These are phyloP conservation scores for Botryotinia narcissicola DNA, from an alignment of 2,329 filamentous ascomycete species.

Conservation along the genomic window DNA sequence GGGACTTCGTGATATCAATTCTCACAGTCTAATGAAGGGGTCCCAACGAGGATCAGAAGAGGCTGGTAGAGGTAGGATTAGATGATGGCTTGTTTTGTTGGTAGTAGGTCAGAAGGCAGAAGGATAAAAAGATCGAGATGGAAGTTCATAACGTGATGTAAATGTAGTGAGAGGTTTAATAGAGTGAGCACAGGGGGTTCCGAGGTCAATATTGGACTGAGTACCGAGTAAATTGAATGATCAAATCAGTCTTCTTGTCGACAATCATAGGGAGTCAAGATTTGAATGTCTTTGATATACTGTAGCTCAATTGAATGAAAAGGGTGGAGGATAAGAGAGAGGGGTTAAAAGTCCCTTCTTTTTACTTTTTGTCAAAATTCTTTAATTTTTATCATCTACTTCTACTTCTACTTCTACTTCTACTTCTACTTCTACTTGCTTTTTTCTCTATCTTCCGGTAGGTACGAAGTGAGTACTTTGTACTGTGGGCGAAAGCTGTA, in stretches of 20 bases:
- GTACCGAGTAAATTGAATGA: neutral
- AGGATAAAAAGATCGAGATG: neutral
- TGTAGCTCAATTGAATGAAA: neutral
- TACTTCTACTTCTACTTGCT: neutral
- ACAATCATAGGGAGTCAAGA: neutral
- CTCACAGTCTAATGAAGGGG: neutral
- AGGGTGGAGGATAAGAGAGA: neutral
- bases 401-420: too few relatives aligned
- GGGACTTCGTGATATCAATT: neutral
- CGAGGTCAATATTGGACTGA: neutral
- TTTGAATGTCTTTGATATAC: neutral
- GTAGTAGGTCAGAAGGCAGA: neutral
- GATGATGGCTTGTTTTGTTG: neutral
- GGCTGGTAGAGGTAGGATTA: neutral
- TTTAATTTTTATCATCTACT: neutral
- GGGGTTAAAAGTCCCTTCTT: neutral
- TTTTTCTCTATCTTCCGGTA: neutral
- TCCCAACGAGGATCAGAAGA: neutral
- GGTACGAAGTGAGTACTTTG: neutral
- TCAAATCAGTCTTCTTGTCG: neutral
- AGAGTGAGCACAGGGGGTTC: neutral
- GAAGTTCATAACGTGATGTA: neutral
- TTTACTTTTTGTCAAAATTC: neutral
- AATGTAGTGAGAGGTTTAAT: neutral
- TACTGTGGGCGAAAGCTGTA: neutral